phyloP scores from a whole-genome alignment of 768 basidiomycete genomes.

The Leccinum obscurum region DNA sequence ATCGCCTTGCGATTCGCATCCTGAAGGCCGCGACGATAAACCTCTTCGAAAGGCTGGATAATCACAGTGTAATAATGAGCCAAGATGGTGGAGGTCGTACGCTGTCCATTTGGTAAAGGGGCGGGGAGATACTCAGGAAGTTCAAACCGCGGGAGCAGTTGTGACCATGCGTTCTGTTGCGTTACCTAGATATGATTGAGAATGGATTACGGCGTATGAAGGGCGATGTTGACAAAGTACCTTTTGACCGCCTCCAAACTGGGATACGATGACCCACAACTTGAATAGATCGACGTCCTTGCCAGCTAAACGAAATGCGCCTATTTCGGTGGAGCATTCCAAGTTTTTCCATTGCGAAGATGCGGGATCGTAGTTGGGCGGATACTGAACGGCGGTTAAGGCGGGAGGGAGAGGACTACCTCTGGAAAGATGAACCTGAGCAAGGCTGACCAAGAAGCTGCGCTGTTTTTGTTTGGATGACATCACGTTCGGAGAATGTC shows the following conservation, averaged over 20 bases:
- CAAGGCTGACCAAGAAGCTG: slow-evolving; percentile 60
- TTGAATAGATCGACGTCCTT: slow-evolving; percentile 78
- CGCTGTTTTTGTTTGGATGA: slow-evolving; percentile 56
- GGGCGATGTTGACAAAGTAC: slow-evolving; percentile 41
- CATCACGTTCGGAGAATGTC: slow-evolving; percentile 36
- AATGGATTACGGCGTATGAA: slow-evolving; percentile 18
- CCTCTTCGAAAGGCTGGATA: slow-evolving; percentile 71
- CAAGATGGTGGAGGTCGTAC: slow-evolving; percentile 51
- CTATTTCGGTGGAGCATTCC: slow-evolving; percentile 60
- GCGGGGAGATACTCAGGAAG: slow-evolving; percentile 57
- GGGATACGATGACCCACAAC: slow-evolving; percentile 62
- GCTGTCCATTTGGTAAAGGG: slow-evolving; percentile 47
- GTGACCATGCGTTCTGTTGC: slow-evolving; percentile 55
- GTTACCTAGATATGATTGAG: slow-evolving; percentile 39
- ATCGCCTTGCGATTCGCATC: slow-evolving; percentile 60
- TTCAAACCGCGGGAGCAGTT: slow-evolving; percentile 54
- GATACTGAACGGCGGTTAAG: slow-evolving; percentile 60
- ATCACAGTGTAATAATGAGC: slow-evolving; percentile 61
- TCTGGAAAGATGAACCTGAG: slow-evolving; percentile 55
- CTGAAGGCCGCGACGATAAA: slow-evolving; percentile 59
- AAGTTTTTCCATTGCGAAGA: slow-evolving; percentile 65
- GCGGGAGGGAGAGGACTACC: slow-evolving; percentile 72
- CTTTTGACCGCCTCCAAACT: slow-evolving; percentile 59
- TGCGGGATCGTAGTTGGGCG: slow-evolving; percentile 59
- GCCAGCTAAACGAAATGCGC: slow-evolving; percentile 66